Evolutionary conservation across 305 asterid genomes (phyloP).

Genomic region (Fraxinus platypoda): DNA sequence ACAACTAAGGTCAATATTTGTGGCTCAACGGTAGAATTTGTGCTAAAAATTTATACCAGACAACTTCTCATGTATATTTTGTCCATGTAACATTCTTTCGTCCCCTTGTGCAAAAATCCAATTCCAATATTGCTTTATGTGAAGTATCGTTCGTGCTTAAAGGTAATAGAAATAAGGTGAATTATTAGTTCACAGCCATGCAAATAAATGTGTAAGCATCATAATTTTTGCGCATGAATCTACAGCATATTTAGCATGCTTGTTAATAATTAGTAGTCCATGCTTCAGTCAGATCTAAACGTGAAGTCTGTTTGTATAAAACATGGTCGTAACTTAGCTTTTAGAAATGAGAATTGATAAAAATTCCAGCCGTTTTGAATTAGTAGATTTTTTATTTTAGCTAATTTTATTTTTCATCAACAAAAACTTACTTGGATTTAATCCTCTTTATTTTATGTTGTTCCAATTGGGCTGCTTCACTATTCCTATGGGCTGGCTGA

Average conservation of each 20-base stretch:
- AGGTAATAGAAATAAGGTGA: not conserved
- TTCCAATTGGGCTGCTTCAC: no score
- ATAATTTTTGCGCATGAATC: constrained; percentile 13
- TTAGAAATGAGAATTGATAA: not conserved
- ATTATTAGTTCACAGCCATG: constrained; percentile 7
- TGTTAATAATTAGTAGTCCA: not conserved
- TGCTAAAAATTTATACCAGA: no score
- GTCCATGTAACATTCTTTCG: no score
- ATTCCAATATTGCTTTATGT: not conserved
- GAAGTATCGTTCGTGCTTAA: not conserved
- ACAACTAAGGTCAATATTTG: no score
- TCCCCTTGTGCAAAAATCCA: no score
- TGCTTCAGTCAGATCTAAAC: not conserved
- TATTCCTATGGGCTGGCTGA: no score
- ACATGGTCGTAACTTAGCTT: not conserved
- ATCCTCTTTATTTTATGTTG: not conserved
- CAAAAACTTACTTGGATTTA: not conserved
- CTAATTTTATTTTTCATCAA: not conserved
- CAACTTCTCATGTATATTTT: no score
- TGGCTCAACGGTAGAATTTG: no score
- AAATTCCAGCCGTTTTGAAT: not conserved
- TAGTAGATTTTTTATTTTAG: not conserved
- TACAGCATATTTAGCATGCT: not conserved
- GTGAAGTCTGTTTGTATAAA: not conserved
- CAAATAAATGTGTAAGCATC: not conserved